Conservation (phyloP, 2,329 filamentous ascomycete species). For the Epicoccum nigrum region DNA sequence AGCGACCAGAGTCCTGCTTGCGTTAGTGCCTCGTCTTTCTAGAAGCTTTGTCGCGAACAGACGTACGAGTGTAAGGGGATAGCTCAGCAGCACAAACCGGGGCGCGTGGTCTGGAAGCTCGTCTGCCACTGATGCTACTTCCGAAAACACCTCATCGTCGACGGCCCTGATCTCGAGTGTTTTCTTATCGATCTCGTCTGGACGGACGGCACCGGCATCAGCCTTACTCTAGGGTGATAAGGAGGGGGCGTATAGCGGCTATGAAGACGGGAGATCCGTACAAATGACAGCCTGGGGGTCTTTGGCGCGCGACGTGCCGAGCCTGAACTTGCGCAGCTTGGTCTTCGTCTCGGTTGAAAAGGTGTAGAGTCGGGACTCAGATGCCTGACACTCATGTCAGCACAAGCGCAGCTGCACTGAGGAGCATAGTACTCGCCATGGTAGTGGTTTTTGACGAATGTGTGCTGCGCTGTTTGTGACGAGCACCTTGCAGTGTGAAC, state of each 20-base stretch:
- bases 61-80: conserved; percentile 84
- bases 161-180: conserved; percentile 88
- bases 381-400: conserved; percentile 55
- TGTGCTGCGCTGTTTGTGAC: not conserved
- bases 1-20: conserved; percentile 74
- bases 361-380: conserved; percentile 88
- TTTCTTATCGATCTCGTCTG: conserved; percentile 89
- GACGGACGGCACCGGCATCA: conserved; percentile 42
- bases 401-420: not conserved
- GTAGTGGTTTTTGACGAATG: not conserved
- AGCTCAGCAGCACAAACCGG: conserved; percentile 86
- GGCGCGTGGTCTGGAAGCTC: conserved; percentile 93
- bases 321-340: conserved; percentile 90
- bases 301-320: conserved; percentile 85
- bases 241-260: conserved; percentile 4
- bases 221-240: conserved; percentile 20
- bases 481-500: not conserved
- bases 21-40: not conserved
- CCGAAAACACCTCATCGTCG: conserved; percentile 80
- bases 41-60: not conserved
- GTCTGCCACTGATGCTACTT: conserved; percentile 80
- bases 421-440: conserved; percentile 27
- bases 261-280: conserved; percentile 57
- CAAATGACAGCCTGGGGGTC: conserved; percentile 92
- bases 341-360: conserved; percentile 91